Evolutionary conservation across 2,329 filamentous ascomycete species (phyloP).

Genomic region (Aspergillus sp.): DNA sequence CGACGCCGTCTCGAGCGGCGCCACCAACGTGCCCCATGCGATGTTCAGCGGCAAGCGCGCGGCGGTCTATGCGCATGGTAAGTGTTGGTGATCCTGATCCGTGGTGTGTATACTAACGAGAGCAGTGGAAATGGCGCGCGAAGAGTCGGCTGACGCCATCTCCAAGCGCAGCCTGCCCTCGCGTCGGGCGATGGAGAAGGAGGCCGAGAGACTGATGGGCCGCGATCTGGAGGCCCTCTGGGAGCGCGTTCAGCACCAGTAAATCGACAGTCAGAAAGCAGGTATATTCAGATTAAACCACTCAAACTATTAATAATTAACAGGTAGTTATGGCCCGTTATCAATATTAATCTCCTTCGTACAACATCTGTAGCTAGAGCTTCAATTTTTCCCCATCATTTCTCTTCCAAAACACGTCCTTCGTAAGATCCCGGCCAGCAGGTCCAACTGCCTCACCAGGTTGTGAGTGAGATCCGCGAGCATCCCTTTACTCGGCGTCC

Average conservation of each 20-base stretch:
- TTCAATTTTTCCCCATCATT: not conserved
- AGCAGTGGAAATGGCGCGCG: slow-evolving; percentile 33
- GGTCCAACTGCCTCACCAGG: no score
- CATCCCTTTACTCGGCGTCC: slow-evolving; percentile 37
- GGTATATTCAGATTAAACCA: slow-evolving; percentile 1
- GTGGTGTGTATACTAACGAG: not conserved
- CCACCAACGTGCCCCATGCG: slow-evolving; percentile 62
- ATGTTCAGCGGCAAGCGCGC: slow-evolving; percentile 60
- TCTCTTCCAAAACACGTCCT: not conserved
- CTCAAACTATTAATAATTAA: slow-evolving; percentile 2
- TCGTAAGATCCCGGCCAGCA: no score
- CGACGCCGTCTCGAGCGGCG: slow-evolving; percentile 60
- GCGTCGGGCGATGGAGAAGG: slow-evolving; percentile 24
- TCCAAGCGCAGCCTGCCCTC: slow-evolving; percentile 27
- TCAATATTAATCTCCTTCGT: not conserved
- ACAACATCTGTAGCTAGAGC: not conserved
- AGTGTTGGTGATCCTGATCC: slow-evolving; percentile 4
- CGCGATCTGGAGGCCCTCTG: slow-evolving; percentile 29
- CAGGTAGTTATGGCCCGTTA: not conserved
- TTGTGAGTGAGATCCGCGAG: not conserved
- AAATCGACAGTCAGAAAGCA: not conserved
- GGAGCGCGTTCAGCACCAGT: slow-evolving; percentile 12
- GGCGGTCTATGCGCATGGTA: slow-evolving; percentile 58
- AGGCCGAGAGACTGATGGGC: slow-evolving; percentile 30
- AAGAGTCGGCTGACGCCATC: slow-evolving; percentile 29